Conservation (phyloP, 352 stramenopile genomes). For the Phytophthora citrophthora region DNA sequence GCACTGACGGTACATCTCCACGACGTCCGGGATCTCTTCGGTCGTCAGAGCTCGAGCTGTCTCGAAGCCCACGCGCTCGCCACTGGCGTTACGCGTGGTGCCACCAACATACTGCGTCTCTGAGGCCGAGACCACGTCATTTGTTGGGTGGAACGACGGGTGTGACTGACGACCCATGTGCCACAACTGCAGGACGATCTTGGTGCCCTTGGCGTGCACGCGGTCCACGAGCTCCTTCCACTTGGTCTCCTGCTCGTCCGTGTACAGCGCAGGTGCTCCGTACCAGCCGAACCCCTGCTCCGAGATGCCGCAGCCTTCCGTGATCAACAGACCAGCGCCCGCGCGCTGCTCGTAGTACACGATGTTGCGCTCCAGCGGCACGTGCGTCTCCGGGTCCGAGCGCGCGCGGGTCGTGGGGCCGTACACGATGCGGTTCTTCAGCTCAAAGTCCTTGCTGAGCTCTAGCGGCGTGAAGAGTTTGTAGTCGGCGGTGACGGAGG, state of each 20-base stretch:
- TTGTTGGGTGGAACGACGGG: constrained; percentile 10
- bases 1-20: constrained; percentile 17
- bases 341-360: constrained; percentile 25
- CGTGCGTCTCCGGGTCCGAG: constrained; percentile 9
- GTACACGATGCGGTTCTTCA: constrained; percentile 28
- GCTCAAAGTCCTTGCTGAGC: constrained; percentile 11
- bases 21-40: constrained; percentile 14
- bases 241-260: constrained; percentile 14
- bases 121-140: constrained; percentile 13
- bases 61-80: constrained; percentile 9
- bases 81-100: constrained; percentile 8
- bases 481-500: constrained; percentile 11
- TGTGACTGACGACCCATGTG: constrained; percentile 24
- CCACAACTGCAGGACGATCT: constrained; percentile 26
- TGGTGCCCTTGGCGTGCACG: constrained; percentile 15
- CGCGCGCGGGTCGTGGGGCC: constrained; percentile 17
- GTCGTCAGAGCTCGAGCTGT: constrained; percentile 8
- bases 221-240: constrained; percentile 15
- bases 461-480: constrained; percentile 21
- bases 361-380: constrained; percentile 12
- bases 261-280: constrained; percentile 9
- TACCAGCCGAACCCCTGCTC: constrained; percentile 21
- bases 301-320: constrained; percentile 19
- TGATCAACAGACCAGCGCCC: constrained; percentile 15
- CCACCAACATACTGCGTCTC: constrained; percentile 13